Base-by-base conservation (phyloP, 495 filamentous ascomycete species). In the Podospora sp. region DNA sequence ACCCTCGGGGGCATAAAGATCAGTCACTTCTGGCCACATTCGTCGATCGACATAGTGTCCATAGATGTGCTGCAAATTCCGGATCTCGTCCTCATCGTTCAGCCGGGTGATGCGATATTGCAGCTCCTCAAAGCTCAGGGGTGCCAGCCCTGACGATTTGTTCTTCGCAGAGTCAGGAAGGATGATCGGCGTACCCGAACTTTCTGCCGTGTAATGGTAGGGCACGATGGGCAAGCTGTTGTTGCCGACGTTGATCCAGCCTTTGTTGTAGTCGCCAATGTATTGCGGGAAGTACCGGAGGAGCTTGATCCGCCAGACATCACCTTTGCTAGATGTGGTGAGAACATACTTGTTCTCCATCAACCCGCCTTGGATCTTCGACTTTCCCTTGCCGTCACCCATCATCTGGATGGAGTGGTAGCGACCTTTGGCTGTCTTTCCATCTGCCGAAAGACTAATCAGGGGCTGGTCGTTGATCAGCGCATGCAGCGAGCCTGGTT, bases 81-180 rank as follows among this genome's bases (percentile, higher is more conserved):
- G 70, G 18, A 72, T 66, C 25, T 66, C 66, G 26, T 72, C 70
- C 64, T 72, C 70, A 29, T 72, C 70, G 64, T 72, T 69, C 50
- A 72, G 60, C 1, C 60, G 52, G 21, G 56, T 50, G 50, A 72
- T 65, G 22, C 70, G 63, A 29, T 65, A 68, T 53, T 58, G 33
- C 21, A 69, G 61, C 21, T 72, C 66, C 20, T 62, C 63, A 2
- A 57, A 9, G n/a, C 22, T 62, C 16, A 63, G 49, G 20, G 29
- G 14, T 24, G 33, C 22, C 46, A 24, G 6, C 27, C 2, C 6
- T 7, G 27, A 22, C 33, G 36, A 18, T 16, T 26, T 11, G 53
- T 40, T 21, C 20, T 14, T 1, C 5, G 6, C 24, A 24, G 55
- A 12, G 18, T 46, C 22, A 21, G 51, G 27, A 60, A 22, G 53